Evolutionary conservation across 495 filamentous ascomycete genomes (phyloP).

Genomic region (Clavariopsis aquatica): DNA sequence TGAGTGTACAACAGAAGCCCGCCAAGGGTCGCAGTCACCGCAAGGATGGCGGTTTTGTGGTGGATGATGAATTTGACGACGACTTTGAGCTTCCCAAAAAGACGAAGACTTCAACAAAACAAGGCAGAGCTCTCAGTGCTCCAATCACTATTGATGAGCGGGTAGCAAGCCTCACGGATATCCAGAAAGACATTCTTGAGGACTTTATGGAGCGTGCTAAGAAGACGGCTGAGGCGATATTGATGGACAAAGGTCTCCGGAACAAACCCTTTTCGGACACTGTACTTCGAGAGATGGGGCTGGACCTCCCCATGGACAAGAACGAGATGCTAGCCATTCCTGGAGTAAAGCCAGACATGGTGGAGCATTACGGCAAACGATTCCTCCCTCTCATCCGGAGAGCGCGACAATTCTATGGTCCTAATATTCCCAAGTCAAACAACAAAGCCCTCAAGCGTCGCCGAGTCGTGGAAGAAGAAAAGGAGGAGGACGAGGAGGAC

Average conservation of each 20-base stretch:
- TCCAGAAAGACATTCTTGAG: slow-evolving; percentile 65
- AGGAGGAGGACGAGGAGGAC: slow-evolving; percentile 35
- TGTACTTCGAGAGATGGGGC: slow-evolving; percentile 79
- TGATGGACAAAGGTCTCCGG: slow-evolving; percentile 62
- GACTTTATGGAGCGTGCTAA: slow-evolving; percentile 67
- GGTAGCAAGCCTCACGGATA: slow-evolving; percentile 59
- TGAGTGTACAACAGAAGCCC: neutral
- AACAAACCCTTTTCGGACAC: slow-evolving; percentile 74
- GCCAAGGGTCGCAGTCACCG: neutral
- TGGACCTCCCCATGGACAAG: slow-evolving; percentile 64
- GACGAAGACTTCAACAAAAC: slow-evolving; percentile 41
- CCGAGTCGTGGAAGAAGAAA: slow-evolving; percentile 20
- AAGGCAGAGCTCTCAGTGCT: slow-evolving; percentile 54
- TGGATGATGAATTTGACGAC: slow-evolving; percentile 50
- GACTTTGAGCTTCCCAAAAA: slow-evolving; percentile 63
- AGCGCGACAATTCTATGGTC: slow-evolving; percentile 58
- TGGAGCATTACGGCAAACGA: slow-evolving; percentile 64
- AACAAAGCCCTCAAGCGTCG: slow-evolving; percentile 47
- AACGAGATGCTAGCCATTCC: slow-evolving; percentile 66
- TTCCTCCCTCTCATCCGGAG: slow-evolving; percentile 66
- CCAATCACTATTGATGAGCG: slow-evolving; percentile 73
- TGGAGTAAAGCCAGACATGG: slow-evolving; percentile 69
- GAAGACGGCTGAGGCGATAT: slow-evolving; percentile 62
- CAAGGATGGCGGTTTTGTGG: slow-evolving; percentile 18
- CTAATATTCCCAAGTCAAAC: slow-evolving; percentile 39